Base-by-base conservation (phyloP, 139 green algal genomes). In the Prasinococcaceae sp. region DNA sequence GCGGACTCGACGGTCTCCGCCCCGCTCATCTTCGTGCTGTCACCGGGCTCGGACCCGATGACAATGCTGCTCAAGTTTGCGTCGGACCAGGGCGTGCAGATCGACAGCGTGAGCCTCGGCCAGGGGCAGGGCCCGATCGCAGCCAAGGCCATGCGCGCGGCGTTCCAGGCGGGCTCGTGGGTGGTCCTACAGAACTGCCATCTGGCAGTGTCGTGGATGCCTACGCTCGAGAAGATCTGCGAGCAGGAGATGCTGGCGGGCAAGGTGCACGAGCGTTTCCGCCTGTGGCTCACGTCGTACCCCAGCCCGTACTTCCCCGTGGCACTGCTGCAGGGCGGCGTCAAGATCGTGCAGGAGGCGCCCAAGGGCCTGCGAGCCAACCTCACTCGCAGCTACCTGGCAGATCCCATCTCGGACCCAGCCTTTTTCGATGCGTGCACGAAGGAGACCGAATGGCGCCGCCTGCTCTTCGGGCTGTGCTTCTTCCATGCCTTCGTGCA, bases 281-380 rank as follows among this genome's bases (percentile, higher is more conserved):
- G 79, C 32, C 60, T 87, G 56, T 87, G 79, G 79, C 60, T 84
- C 4, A 87, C 76, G 6, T 77, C 63, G 14, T 84, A 87, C 66
- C 77, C 79, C 1, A 71, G 51, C 5, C 47, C 59, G 20, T 66
- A 70, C 43, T 87, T 87, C 74, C 79, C 79, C 12, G 73, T 84
- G 40, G 65, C 68, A 32, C 66, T 87, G n/a, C 65, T 86, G 33
- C 70, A 86, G 58, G 75, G 74, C 38, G 62, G 70, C 27, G 53
- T 84, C 42, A 86, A 87, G 61, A 83, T 85, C 75, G 85, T 78
- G n/a, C 86, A 82, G 46, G 81, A 89, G 62, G 74, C 80, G 25
- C 81, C 80, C 28, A 77, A 82, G 69, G 77, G 62, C 32, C 16
- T 76, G 10, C 20, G 32, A 12, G 61, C 56, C 53, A 83, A 83